phyloP scores from a whole-genome alignment of 2,329 filamentous ascomycete species.

The Mycosphaerelloides madeirae region DNA sequence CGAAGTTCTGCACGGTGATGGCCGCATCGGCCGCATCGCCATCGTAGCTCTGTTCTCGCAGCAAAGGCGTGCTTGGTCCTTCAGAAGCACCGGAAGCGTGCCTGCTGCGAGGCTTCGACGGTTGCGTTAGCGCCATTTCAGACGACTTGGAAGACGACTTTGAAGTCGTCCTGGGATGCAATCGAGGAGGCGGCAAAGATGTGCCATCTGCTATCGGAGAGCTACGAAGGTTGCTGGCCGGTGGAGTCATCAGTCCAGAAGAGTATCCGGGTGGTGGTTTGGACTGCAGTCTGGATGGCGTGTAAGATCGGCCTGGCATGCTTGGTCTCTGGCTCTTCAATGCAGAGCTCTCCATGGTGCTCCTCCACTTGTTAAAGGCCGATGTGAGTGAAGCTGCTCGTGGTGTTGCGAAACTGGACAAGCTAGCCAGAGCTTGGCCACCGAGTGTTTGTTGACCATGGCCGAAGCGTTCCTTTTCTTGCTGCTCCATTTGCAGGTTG shows the following conservation, averaged over 20 bases:
- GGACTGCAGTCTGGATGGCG: constrained; percentile 40
- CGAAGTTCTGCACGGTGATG: constrained; percentile 45
- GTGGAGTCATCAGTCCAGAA: constrained; percentile 83
- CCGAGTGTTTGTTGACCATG: constrained; percentile 26
- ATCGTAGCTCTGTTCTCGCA: constrained; percentile 55
- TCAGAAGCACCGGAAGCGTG: constrained; percentile 20
- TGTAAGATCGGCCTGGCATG: constrained; percentile 39
- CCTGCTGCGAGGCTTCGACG: constrained; percentile 7
- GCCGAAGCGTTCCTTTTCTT: constrained; percentile 79
- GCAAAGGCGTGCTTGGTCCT: constrained; percentile 48
- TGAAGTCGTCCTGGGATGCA: constrained; percentile 17
- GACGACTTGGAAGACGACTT: constrained; percentile 7
- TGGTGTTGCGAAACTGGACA: constrained; percentile 73
- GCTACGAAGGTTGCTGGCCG: constrained; percentile 66
- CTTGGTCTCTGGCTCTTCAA: constrained; percentile 41
- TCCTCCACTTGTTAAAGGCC: constrained; percentile 96
- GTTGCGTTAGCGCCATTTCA: constrained; percentile 5
- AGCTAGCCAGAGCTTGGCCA: constrained; percentile 64
- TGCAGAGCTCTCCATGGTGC: constrained; percentile 47
- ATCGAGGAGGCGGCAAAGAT: constrained; percentile 19
- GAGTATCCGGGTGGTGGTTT: constrained; percentile 53
- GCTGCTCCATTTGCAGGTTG: constrained; percentile 96
- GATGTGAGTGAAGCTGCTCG: constrained; percentile 85
- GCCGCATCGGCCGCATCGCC: constrained; percentile 52
- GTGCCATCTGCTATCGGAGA: constrained; percentile 46